Conservation (phyloP, 495 filamentous ascomycete species). For the Cercophora sp. region DNA sequence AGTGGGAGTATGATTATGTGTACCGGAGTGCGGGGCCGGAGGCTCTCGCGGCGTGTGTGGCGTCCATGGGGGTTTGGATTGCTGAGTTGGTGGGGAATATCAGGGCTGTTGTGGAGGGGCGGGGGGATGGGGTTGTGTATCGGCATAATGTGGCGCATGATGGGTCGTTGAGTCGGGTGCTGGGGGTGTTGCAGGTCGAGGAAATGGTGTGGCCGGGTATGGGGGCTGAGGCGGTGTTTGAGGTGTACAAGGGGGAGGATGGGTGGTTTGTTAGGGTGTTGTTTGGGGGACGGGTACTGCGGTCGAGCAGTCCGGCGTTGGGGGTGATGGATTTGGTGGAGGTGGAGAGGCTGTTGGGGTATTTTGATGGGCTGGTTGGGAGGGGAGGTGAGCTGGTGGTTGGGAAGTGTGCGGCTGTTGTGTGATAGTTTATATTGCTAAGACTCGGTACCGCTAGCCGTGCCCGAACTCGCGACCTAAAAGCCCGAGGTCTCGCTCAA, state of each 20-base stretch:
- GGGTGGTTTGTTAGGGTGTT: constrained; percentile 54
- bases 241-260: constrained; percentile 44
- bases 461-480: background rate
- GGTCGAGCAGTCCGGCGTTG: constrained; percentile 54
- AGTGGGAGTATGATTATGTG: constrained; percentile 67
- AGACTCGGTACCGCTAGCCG: background rate
- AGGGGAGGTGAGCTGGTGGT: constrained; percentile 41
- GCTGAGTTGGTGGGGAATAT: constrained; percentile 60
- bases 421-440: background rate
- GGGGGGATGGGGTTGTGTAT: constrained; percentile 42
- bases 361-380: constrained; percentile 63
- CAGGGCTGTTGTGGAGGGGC: constrained; percentile 39
- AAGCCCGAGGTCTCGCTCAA: constrained; percentile 42
- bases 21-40: constrained; percentile 53
- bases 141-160: constrained; percentile 69
- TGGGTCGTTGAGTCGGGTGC: constrained; percentile 57
- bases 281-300: constrained; percentile 58
- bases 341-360: constrained; percentile 52
- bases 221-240: constrained; percentile 66
- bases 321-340: constrained; percentile 61
- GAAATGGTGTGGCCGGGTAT: constrained; percentile 73
- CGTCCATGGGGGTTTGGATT: constrained; percentile 59
- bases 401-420: background rate
- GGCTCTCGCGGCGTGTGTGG: constrained; percentile 52
- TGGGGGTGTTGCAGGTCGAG: constrained; percentile 61